A percentile compares a stretch with the other conserved stretches of the same genome.
Evolutionary conservation across 306 rosid species (phyloP).

Genomic region (Cucumis hystrix): DNA sequence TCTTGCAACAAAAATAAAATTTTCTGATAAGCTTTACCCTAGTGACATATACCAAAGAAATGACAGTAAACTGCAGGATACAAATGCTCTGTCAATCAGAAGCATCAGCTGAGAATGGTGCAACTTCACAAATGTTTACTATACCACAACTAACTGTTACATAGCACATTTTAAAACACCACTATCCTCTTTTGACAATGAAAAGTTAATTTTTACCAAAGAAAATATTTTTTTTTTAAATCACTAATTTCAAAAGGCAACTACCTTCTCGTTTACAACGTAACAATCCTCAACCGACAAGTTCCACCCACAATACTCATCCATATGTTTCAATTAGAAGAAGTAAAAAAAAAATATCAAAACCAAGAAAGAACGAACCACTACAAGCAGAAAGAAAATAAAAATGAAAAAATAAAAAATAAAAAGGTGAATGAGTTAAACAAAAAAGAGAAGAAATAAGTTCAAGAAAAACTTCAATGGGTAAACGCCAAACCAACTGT

Average conservation of each 20-base stretch:
- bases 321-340: not conserved
- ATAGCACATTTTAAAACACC: not conserved
- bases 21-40: not conserved
- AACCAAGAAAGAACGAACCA: not conserved
- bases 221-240: too few species aligned
- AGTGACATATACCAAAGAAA: not conserved
- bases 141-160: not conserved
- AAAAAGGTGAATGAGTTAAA: not conserved
- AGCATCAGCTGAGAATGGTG: not conserved
- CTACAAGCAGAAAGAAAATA: not conserved
- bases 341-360: not conserved
- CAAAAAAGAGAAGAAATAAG: not conserved
- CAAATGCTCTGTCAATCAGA: not conserved
- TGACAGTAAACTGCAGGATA: not conserved
- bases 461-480: not conserved
- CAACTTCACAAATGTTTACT: not conserved
- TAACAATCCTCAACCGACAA: not conserved
- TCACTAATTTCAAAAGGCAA: not conserved
- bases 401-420: not conserved
- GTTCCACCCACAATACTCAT: not conserved
- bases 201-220: too few species aligned
- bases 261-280: not conserved
- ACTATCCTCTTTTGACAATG: not conserved
- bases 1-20: not conserved
- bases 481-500: not conserved